These are phyloP conservation scores for Endotrypanum monterogeii DNA, from an alignment of 208 protist genomes.

Conservation along the genomic window DNA sequence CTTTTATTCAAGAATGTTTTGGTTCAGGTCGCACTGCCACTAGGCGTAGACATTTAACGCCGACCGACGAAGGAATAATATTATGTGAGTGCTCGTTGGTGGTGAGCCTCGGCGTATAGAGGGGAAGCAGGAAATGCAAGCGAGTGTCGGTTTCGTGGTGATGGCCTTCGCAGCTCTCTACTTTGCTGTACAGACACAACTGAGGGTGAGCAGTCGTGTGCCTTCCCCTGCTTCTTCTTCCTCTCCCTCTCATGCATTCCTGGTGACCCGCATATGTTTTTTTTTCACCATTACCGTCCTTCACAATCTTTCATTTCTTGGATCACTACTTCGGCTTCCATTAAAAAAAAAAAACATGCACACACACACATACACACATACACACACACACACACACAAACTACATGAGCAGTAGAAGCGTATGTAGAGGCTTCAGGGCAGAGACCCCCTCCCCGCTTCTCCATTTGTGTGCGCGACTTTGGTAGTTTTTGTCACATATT, in stretches of 20 bases:
- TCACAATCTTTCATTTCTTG: conserved; percentile 5
- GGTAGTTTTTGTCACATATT: not conserved
- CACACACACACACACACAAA: not conserved
- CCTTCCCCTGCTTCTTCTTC: not conserved
- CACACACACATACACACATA: not conserved
- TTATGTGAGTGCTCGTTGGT: not conserved
- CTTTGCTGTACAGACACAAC: not conserved
- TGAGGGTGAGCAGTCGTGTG: not conserved
- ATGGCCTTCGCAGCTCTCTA: not conserved
- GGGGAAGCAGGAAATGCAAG: not conserved
- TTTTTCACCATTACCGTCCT: not conserved
- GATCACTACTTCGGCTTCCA: not conserved
- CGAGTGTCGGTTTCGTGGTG: not conserved
- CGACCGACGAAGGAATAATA: not conserved
- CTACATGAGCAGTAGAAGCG: not conserved
- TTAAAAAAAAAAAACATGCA: no score
- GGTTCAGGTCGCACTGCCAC: not conserved
- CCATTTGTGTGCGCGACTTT: not conserved
- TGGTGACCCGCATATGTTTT: not conserved
- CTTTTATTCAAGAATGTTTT: not conserved
- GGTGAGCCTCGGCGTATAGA: not conserved
- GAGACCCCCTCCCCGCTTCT: conserved; percentile 2
- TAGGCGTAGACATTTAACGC: not conserved
- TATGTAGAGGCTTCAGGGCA: not conserved
- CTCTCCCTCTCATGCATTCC: not conserved